phyloP scores from a whole-genome alignment of 306 rosid genomes.

The Luffa aegyptiaca region DNA sequence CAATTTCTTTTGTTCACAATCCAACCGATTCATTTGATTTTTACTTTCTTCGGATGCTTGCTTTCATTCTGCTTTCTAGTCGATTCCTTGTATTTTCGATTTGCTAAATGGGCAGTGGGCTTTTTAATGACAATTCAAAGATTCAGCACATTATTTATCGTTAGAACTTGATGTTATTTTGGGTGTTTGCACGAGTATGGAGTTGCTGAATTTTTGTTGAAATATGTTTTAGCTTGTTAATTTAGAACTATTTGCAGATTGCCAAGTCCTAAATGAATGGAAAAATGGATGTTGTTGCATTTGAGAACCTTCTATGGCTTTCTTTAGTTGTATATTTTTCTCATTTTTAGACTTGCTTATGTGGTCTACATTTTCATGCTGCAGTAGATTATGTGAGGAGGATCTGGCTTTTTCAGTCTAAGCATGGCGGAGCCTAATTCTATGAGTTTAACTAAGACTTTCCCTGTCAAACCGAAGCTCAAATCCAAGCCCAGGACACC shows the following conservation, averaged over 20 bases:
- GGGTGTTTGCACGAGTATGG: no score
- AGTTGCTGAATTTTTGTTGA: no score
- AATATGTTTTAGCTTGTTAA: no score
- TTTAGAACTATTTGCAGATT: not conserved
- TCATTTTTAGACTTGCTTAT: not conserved
- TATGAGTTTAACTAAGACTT: conserved; percentile 19
- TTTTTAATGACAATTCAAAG: not conserved
- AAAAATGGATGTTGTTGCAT: not conserved
- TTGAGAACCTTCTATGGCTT: not conserved
- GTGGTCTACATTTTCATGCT: not conserved
- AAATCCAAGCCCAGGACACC: conserved; percentile 55
- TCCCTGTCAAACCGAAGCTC: conserved; percentile 57
- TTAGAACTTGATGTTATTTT: not conserved
- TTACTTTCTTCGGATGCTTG: no score
- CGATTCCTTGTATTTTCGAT: not conserved
- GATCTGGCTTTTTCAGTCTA: not conserved
- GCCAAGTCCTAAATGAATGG: not conserved
- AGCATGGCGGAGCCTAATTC: conserved; percentile 43
- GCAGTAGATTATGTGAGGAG: not conserved
- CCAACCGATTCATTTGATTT: no score
- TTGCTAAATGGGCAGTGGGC: not conserved
- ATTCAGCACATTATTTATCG: not conserved
- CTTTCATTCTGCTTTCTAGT: no score
- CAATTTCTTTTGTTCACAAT: no score
- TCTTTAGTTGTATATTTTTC: no score